phyloP scores from a whole-genome alignment of 2,329 filamentous ascomycete species.

The Penicillium decumbens region DNA sequence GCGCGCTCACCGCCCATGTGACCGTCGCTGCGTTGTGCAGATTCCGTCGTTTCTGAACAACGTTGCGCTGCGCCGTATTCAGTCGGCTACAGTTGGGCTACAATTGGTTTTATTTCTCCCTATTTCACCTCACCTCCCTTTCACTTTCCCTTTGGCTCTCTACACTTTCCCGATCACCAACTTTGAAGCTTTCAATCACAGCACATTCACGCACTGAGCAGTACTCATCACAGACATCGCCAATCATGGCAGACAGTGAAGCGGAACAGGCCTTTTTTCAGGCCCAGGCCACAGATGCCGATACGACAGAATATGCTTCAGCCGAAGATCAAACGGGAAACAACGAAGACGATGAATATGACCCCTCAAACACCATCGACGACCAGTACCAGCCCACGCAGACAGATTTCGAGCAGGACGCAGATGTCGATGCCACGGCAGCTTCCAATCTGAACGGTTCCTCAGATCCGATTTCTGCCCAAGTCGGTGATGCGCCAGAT shows the following conservation, averaged over 20 bases:
- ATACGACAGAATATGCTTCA: constrained; percentile 37
- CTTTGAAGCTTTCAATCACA: background rate
- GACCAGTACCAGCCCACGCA: constrained; percentile 37
- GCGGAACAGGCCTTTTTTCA: constrained; percentile 52
- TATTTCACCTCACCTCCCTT: background rate
- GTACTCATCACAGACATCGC: constrained; percentile 6
- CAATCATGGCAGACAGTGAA: constrained; percentile 50
- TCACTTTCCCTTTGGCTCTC: background rate
- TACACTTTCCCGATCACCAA: background rate
- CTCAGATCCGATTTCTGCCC: constrained; percentile 28
- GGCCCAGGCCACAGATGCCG: constrained; percentile 45
- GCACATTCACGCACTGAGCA: background rate
- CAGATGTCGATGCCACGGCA: constrained; percentile 25
- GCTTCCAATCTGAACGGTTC: constrained; percentile 21
- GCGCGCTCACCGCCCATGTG: constrained; percentile 36
- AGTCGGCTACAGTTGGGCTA: background rate
- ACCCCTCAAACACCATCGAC: constrained; percentile 48
- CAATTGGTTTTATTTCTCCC: background rate
- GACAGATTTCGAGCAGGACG: constrained; percentile 30
- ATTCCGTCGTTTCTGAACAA: constrained; percentile 14
- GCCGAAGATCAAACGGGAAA: constrained; percentile 52
- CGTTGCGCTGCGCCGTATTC: background rate
- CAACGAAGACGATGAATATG: constrained; percentile 55
- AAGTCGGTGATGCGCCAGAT: constrained; percentile 26
- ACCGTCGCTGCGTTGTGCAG: constrained; percentile 16